These are phyloP conservation scores for rapeseed (Brassica napus) DNA, from an alignment of 345 rosid genomes.

Conservation along the genomic window Da-Ae NC_063452.1:39090501-39091000, in stretches of 20 bases:
- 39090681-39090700: neutral
- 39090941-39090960: too few relatives aligned
- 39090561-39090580: too few relatives aligned
- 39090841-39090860: neutral
- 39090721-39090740: neutral
- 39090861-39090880: neutral
- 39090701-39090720: neutral
- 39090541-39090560: too few relatives aligned
- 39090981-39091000: too few relatives aligned
- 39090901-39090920: too few relatives aligned
- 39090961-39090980: too few relatives aligned
- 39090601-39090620: too few relatives aligned
- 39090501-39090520: too few relatives aligned
- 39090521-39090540: too few relatives aligned
- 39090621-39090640: neutral
- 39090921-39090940: too few relatives aligned
- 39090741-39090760: neutral
- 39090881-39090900: too few relatives aligned
- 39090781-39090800: neutral
- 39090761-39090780: neutral
- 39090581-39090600: too few relatives aligned
- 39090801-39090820: neutral
- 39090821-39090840: neutral
- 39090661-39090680: neutral
- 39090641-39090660: neutral